Conservation (phyloP, 305 asterid species). For the Fraxinus angustifolia region DNA sequence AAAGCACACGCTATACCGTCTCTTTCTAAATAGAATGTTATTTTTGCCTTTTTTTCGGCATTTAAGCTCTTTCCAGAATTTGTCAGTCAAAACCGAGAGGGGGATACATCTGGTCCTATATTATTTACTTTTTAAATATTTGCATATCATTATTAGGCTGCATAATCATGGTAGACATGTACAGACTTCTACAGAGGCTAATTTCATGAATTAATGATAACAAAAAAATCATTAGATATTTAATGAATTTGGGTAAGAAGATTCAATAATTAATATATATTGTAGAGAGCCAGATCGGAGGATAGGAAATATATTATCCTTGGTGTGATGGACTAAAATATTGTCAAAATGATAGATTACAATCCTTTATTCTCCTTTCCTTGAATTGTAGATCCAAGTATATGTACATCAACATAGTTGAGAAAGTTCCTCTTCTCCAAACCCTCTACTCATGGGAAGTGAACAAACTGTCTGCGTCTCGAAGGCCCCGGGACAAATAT, state of each 20-base stretch:
- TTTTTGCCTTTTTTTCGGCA: background rate
- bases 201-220: background rate
- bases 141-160: constrained; percentile 8
- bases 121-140: background rate
- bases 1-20: background rate
- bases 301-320: background rate
- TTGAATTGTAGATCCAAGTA: background rate
- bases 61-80: background rate
- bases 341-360: background rate
- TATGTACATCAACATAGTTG: background rate
- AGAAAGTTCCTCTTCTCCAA: background rate
- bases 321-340: background rate
- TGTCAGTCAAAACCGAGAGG: background rate
- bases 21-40: background rate
- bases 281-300: background rate
- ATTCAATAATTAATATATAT: background rate
- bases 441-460: background rate
- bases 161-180: background rate
- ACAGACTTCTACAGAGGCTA: background rate
- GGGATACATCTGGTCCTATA: background rate
- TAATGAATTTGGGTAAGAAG: background rate
- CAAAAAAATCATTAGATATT: background rate
- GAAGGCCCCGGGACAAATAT: background rate
- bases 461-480: background rate
- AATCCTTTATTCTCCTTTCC: background rate